Percentiles rank a stretch among this genome's conserved stretches.
These are phyloP conservation scores for Hortiboletus campestris DNA, from an alignment of 768 basidiomycete species.

Conservation along the genomic window DNA sequence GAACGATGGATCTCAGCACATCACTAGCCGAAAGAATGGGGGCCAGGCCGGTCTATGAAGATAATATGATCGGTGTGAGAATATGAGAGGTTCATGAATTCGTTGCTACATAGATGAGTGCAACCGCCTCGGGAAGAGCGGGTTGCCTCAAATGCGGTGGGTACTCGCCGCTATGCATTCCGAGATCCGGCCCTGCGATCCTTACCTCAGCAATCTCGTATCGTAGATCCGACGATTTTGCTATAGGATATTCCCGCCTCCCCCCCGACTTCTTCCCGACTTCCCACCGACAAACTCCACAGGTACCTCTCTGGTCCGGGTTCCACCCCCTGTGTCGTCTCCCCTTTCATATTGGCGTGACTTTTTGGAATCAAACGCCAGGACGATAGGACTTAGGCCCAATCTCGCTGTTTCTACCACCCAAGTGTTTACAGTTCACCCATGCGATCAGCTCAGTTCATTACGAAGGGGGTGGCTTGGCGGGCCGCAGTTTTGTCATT, in stretches of 20 bases:
- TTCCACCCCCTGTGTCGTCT: slow-evolving; percentile 20
- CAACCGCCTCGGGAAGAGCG: slow-evolving; percentile 11
- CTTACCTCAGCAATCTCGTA: slow-evolving; percentile 11
- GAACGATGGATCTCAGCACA: slow-evolving; percentile 5
- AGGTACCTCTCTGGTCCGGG: slow-evolving; percentile 5
- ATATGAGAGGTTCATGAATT: slow-evolving; percentile 8
- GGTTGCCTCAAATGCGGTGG: slow-evolving; percentile 15
- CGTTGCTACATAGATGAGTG: slow-evolving; percentile 8
- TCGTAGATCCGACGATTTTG: slow-evolving; percentile 20
- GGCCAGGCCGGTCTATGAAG: not conserved
- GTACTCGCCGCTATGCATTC: slow-evolving; percentile 3
- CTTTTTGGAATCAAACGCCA: not conserved
- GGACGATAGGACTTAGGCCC: slow-evolving; percentile 1
- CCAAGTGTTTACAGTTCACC: slow-evolving; percentile 5
- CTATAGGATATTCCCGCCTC: not conserved
- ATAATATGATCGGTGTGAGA: slow-evolving; percentile 9
- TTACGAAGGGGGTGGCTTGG: slow-evolving; percentile 19
- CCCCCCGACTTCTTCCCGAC: not conserved
- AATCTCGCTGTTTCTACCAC: slow-evolving; percentile 2
- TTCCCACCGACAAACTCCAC: not conserved
- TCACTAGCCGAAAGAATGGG: slow-evolving; percentile 4
- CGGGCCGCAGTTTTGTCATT: slow-evolving; percentile 19
- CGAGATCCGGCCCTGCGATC: slow-evolving; percentile 20
- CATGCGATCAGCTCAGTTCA: slow-evolving; percentile 19
- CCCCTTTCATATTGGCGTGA: slow-evolving; percentile 1